Evolutionary conservation across 495 filamentous ascomycete genomes (phyloP).

Genomic region (Pseudevernia furfuracea): DNA sequence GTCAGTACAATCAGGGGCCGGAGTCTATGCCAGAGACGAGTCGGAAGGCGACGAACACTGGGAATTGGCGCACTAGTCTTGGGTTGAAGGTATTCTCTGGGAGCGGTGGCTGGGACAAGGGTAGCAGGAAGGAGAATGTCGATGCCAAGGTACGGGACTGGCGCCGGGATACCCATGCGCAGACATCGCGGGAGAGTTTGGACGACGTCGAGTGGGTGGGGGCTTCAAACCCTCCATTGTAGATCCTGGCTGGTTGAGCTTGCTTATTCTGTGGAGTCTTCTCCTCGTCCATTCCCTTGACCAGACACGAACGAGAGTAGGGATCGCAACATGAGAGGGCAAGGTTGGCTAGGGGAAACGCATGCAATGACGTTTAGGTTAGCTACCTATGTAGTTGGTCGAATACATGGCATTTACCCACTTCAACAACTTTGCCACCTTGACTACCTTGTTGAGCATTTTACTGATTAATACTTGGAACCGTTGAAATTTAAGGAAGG

Average conservation of each 20-base stretch:
- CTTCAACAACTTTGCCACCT: conserved; percentile 3
- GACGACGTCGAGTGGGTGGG: conserved; percentile 85
- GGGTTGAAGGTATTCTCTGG: conserved; percentile 42
- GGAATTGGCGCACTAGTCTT: conserved; percentile 43
- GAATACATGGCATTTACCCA: conserved; percentile 26
- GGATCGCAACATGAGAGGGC: not conserved
- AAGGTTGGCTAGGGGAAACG: conserved; percentile 14
- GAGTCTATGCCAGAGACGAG: conserved; percentile 30
- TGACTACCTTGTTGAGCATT: not conserved
- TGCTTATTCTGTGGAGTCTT: not conserved
- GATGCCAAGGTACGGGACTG: conserved; percentile 46
- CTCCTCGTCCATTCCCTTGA: not conserved
- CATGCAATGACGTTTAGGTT: conserved; percentile 20
- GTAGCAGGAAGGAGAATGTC: conserved; percentile 40
- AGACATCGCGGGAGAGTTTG: conserved; percentile 32
- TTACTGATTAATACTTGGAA: not conserved
- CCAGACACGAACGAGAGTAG: not conserved
- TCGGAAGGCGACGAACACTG: conserved; percentile 31
- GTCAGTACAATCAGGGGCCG: conserved; percentile 50
- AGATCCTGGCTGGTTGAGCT: conserved; percentile 22
- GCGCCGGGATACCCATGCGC: conserved; percentile 49
- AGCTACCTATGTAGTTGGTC: conserved; percentile 21
- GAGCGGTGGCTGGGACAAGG: conserved; percentile 45
- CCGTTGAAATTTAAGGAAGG: not conserved
- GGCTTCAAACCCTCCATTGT: conserved; percentile 57